Evolutionary conservation across 1,139 yeast species (phyloP), one percentile per base, ranked within the genome.

Genomic region (Yamadazyma siamensis): DNA sequence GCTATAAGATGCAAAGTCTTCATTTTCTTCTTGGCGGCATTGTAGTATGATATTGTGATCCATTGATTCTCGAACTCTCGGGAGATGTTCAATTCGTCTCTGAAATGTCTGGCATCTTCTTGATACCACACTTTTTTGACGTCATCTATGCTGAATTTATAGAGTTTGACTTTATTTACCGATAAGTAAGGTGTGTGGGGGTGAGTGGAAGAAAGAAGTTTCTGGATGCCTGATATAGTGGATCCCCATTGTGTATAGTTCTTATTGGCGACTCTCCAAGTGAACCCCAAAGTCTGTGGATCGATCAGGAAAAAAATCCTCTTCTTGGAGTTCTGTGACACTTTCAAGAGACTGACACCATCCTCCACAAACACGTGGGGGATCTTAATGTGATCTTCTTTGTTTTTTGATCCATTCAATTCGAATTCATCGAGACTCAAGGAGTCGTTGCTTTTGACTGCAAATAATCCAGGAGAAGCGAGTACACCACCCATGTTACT

Each of bases 1-100:
- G 95, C 87, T 10, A 89, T 77, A 19, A 88, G 59, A 59, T 91
- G 96, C 31, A 91, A 54, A 4, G 71, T 65, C 44, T 74, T 75
- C 25, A 71, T 51, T 38, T 65, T 71, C 24, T 77, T 77, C 40
- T 82, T 80, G 33, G 75, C 59, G 36, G 74, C 73, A 43, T 73
- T 70, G 25, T 64, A 71, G 49, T 86, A 89, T 10, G 86, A 75
- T 19, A 91, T 73, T 0, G 95, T 80, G 1, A 86, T 70, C 98
- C 98, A 91, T 13, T 75, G 62, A 10, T 66, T 61, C 28, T 78
- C 77, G 32, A 71, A 73, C 29, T 82, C 88, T 27, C 75, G 63
- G 1, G 89, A 74, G 1, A 88, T 72, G 27, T 81, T 80, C 40
- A 85, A 72, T 52, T 86, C 95, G 48, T 89, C 96, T 36, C 95